phyloP scores from a whole-genome alignment of 139 green algal genomes.

The Tetraselmis striata region DNA sequence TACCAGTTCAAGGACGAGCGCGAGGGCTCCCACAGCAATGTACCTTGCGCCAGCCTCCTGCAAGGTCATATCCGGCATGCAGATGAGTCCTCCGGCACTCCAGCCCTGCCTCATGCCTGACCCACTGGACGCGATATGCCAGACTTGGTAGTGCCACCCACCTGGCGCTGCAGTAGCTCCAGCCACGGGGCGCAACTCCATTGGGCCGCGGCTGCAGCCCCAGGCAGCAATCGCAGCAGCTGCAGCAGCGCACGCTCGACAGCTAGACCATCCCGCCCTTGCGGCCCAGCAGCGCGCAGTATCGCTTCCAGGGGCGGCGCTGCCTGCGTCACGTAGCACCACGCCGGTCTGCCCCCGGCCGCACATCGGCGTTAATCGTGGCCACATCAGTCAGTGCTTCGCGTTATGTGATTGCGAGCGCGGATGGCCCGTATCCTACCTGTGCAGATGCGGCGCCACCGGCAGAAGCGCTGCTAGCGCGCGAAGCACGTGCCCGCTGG shows the following conservation, averaged over 20 bases:
- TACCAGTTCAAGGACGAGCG: constrained; percentile 34
- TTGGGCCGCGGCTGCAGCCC: not conserved
- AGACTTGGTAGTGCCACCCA: not conserved
- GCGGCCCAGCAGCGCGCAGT: not conserved
- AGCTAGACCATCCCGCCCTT: not conserved
- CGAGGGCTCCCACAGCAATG: constrained; percentile 19
- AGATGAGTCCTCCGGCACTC: not conserved
- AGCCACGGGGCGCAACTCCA: not conserved
- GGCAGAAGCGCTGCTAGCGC: constrained; percentile 33
- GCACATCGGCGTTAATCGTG: no score
- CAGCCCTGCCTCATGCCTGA: not conserved
- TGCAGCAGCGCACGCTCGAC: not conserved
- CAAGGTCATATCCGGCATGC: not conserved
- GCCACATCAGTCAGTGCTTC: not conserved
- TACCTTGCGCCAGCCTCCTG: not conserved
- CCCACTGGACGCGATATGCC: not conserved
- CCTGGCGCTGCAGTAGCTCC: not conserved
- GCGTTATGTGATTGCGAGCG: not conserved
- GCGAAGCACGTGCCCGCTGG: not conserved
- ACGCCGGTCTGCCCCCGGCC: no score
- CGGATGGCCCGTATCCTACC: no score
- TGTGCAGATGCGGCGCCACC: constrained; percentile 39
- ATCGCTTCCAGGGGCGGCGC: not conserved
- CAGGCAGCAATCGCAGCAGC: not conserved
- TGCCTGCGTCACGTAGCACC: not conserved